These are phyloP conservation scores for Geotrichum citri-aurantii DNA, from an alignment of 1,139 yeast genomes.

Conservation along the genomic window DNA sequence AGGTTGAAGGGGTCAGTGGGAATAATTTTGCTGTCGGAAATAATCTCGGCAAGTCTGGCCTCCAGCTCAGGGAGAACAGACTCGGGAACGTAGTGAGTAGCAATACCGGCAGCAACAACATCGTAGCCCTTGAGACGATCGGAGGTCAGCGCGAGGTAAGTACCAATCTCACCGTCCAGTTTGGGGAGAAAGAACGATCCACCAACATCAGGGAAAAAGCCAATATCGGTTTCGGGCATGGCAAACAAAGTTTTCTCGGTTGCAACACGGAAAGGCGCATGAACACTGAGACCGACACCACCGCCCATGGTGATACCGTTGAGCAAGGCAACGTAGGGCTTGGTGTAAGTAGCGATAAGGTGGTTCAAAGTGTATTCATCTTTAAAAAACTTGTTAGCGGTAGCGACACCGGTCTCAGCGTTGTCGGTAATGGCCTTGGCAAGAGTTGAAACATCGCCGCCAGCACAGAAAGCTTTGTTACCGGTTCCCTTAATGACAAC, in stretches of 20 bases:
- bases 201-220: conserved; percentile 96
- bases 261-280: conserved; percentile 87
- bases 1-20: conserved; percentile 17
- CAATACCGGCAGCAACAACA: conserved; percentile 74
- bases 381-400: conserved; percentile 62
- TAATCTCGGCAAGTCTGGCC: conserved; percentile 52
- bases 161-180: conserved; percentile 75
- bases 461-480: conserved; percentile 50
- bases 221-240: conserved; percentile 98
- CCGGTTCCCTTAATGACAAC: conserved; percentile 67
- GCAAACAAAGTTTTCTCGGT: conserved; percentile 88
- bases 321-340: conserved; percentile 79
- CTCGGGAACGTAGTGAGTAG: conserved; percentile 81
- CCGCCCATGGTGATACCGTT: conserved; percentile 98
- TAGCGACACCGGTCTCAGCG: conserved; percentile 33
- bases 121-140: conserved; percentile 71
- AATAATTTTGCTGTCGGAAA: conserved; percentile 26
- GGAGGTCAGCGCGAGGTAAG: conserved; percentile 84
- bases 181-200: conserved; percentile 84
- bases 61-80: conserved; percentile 57
- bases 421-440: conserved; percentile 45
- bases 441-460: conserved; percentile 88
- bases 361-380: conserved; percentile 79
- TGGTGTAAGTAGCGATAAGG: conserved; percentile 69
- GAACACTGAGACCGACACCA: conserved; percentile 88